Conservation (phyloP, 2,329 filamentous ascomycete genomes). For the Xylaria sp. region DNA sequence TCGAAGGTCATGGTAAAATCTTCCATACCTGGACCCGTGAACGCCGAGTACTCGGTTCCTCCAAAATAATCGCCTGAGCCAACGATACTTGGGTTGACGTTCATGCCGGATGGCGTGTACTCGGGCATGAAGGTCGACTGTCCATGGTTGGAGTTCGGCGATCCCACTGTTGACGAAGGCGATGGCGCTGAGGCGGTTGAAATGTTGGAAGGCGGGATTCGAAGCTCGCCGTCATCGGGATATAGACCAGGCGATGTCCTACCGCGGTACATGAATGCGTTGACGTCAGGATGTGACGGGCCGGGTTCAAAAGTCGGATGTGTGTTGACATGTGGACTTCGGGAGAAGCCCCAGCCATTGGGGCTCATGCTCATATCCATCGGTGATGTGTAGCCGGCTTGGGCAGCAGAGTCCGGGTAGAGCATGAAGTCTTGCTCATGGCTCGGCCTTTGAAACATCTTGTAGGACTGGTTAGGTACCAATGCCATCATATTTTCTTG, state of each 20-base stretch:
- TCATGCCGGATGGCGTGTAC: slow-evolving; percentile 66
- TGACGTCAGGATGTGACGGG: slow-evolving; percentile 59
- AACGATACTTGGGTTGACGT: slow-evolving; percentile 72
- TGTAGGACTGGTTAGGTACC: slow-evolving; percentile 46
- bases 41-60: slow-evolving; percentile 64
- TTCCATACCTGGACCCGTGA: slow-evolving; percentile 62
- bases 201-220: slow-evolving; percentile 65
- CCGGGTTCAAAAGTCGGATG: slow-evolving; percentile 60
- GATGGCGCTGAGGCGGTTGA: slow-evolving; percentile 72
- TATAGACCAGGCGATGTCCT: slow-evolving; percentile 62
- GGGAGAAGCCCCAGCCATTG: slow-evolving; percentile 58
- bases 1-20: slow-evolving; percentile 62
- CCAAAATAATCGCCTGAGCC: slow-evolving; percentile 64
- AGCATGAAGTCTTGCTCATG: slow-evolving; percentile 51
- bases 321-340: slow-evolving; percentile 53
- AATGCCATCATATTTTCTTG: slow-evolving; percentile 45
- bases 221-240: slow-evolving; percentile 62
- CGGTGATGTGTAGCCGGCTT: slow-evolving; percentile 45
- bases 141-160: slow-evolving; percentile 71
- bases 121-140: slow-evolving; percentile 68
- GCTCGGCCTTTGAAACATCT: slow-evolving; percentile 48
- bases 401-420: slow-evolving; percentile 47
- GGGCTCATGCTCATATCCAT: slow-evolving; percentile 63
- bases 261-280: slow-evolving; percentile 58
- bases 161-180: slow-evolving; percentile 74